These are phyloP conservation scores for Cystobasidium sp. DNA, from an alignment of 1,284 basidiomycete species.

Conservation along the genomic window DNA sequence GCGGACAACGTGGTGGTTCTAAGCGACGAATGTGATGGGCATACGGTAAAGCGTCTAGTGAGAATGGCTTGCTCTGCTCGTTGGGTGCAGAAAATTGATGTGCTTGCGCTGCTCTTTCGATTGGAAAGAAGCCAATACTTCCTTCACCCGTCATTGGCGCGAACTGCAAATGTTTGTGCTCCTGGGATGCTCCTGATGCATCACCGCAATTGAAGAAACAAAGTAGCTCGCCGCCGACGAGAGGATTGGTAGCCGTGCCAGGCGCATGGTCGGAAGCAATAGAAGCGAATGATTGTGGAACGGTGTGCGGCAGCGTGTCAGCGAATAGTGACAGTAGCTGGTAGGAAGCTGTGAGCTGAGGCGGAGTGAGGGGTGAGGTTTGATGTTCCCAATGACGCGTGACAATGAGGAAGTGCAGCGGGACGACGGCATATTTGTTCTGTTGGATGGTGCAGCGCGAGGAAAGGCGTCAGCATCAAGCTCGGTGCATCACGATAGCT, in stretches of 20 bases:
- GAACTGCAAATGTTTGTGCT: conserved; percentile 42
- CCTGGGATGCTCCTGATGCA: conserved; percentile 30
- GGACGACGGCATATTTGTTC: conserved; percentile 54
- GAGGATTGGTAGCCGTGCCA: conserved; percentile 17
- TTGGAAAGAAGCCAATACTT: conserved; percentile 27
- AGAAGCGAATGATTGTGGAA: neutral
- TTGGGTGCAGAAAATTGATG: neutral
- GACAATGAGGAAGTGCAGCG: conserved; percentile 53
- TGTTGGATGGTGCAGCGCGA: neutral
- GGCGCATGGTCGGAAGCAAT: neutral
- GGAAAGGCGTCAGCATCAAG: neutral
- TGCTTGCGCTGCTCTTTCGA: conserved; percentile 34
- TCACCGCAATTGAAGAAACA: conserved; percentile 44
- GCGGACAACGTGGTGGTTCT: conserved; percentile 11
- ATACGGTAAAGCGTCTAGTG: conserved; percentile 27
- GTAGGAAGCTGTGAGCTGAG: conserved; percentile 49
- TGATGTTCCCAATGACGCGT: conserved; percentile 52
- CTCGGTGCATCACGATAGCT: too few species aligned
- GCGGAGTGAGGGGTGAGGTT: conserved; percentile 50
- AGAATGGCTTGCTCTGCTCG: conserved; percentile 33
- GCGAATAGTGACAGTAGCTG: conserved; percentile 23
- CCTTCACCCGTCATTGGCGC: conserved; percentile 40
- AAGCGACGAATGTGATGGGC: conserved; percentile 37
- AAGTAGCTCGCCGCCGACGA: conserved; percentile 34
- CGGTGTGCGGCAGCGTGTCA: conserved; percentile 2